Conservation (phyloP, 2,329 filamentous ascomycete genomes). For the Penicillium sp. region DNA sequence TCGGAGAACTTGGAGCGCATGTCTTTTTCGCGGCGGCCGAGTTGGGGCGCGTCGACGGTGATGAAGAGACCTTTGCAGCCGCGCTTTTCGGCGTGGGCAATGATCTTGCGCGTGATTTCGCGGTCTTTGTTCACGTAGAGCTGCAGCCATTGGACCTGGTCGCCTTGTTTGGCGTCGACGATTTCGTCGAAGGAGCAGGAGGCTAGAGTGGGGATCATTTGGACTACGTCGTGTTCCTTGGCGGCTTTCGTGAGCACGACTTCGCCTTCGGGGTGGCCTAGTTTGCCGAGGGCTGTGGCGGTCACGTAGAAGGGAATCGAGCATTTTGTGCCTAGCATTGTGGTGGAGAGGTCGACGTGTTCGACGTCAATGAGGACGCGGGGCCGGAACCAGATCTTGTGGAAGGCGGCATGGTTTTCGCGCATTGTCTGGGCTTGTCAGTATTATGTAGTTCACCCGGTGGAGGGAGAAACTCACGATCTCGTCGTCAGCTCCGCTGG, state of each 20-base stretch:
- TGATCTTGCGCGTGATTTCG: conserved; percentile 82
- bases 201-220: conserved; percentile 97
- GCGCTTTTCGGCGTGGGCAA: conserved; percentile 84
- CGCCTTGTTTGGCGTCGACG: conserved; percentile 73
- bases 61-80: conserved; percentile 97
- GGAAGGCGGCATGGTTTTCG: conserved; percentile 93
- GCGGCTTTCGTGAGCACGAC: conserved; percentile 84
- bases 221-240: conserved; percentile 81
- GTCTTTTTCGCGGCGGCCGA: conserved; percentile 93
- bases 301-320: conserved; percentile 94
- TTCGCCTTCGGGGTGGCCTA: conserved; percentile 91
- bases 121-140: conserved; percentile 97
- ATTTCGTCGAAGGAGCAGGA: conserved; percentile 99
- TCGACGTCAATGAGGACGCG: conserved; percentile 86
- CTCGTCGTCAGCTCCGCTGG: conserved; percentile 85
- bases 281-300: conserved; percentile 90
- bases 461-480: conserved; percentile 55
- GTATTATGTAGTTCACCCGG: neutral
- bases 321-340: conserved; percentile 85
- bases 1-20: conserved; percentile 93
- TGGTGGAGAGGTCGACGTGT: conserved; percentile 80
- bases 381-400: conserved; percentile 96
- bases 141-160: conserved; percentile 94
- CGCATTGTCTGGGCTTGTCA: conserved; percentile 67
- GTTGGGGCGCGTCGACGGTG: conserved; percentile 94